Percentiles rank a stretch among this genome's conserved stretches.
Conservation (phyloP, 2,329 filamentous ascomycete species). For the Hawksworthiomyces lignivorus region DNA sequence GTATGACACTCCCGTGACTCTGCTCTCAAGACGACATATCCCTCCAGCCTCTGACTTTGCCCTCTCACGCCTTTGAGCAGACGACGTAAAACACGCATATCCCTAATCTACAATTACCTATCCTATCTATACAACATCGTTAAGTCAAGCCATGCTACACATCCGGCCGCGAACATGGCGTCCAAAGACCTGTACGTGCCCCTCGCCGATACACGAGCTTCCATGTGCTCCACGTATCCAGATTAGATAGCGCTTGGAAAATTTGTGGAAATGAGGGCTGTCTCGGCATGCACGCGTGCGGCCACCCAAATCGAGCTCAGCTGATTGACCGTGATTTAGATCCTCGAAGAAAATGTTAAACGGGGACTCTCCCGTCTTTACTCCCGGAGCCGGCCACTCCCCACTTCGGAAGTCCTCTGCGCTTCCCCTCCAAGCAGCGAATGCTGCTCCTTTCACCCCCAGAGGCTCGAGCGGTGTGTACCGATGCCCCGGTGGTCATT, state of each 20-base stretch:
- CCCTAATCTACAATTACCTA: not conserved
- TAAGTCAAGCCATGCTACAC: conserved; percentile 4
- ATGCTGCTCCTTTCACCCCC: conserved; percentile 77
- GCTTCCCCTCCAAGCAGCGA: conserved; percentile 86
- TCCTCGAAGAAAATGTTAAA: conserved; percentile 71
- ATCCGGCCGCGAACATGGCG: conserved; percentile 8
- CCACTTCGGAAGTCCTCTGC: conserved; percentile 54
- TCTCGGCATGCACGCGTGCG: too few species aligned
- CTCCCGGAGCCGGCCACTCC: conserved; percentile 48
- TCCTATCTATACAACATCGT: too few species aligned
- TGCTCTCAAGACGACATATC: too few species aligned
- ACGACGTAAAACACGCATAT: not conserved
- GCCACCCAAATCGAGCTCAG: too few species aligned
- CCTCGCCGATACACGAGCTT: too few species aligned
- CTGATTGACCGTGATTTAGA: too few species aligned
- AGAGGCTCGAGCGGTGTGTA: conserved; percentile 43
- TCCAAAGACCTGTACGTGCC: conserved; percentile 8
- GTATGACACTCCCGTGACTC: too few species aligned
- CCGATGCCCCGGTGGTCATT: too few species aligned
- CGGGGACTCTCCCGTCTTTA: conserved; percentile 94
- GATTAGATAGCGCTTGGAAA: too few species aligned
- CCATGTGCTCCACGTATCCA: too few species aligned
- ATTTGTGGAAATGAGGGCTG: too few species aligned
- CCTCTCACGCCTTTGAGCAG: not conserved
- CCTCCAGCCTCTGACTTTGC: not conserved